Percentiles rank a stretch among this genome's conserved stretches.
phyloP scores from a whole-genome alignment of 225 moss, liverwort and hornwort species.

The Pleurozium schreberi region DNA sequence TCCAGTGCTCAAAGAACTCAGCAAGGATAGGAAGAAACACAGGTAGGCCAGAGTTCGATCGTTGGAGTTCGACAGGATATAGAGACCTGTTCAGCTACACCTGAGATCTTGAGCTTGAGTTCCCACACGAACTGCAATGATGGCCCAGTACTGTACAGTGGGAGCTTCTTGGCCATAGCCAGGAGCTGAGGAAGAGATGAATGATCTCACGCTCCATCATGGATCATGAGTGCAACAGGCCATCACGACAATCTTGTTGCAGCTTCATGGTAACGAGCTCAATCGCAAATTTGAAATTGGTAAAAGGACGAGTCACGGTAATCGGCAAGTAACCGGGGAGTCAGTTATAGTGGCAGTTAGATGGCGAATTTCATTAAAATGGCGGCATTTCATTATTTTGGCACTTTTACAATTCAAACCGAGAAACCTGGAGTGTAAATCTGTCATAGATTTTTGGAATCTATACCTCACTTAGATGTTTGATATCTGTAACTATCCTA shows the following conservation, averaged over 20 bases:
- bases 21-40: not conserved
- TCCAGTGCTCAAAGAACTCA: not conserved
- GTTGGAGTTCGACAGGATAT: not conserved
- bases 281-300: no score
- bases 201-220: not conserved
- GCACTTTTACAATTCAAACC: no score
- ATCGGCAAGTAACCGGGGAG: not conserved
- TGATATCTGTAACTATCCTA: no score
- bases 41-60: not conserved
- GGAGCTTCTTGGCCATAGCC: not conserved
- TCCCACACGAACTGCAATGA: not conserved
- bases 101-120: not conserved
- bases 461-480: no score
- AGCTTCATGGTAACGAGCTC: not conserved
- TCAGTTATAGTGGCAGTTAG: not conserved
- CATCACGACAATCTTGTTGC: not conserved
- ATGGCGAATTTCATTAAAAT: no score
- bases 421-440: no score
- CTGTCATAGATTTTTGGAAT: no score
- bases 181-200: not conserved
- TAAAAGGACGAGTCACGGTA: not conserved
- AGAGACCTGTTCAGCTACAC: not conserved
- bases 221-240: not conserved
- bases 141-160: not conserved
- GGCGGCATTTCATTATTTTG: no score